Conservation (phyloP, 2,329 filamentous ascomycete genomes). For the Monosporascus sp. region DNA sequence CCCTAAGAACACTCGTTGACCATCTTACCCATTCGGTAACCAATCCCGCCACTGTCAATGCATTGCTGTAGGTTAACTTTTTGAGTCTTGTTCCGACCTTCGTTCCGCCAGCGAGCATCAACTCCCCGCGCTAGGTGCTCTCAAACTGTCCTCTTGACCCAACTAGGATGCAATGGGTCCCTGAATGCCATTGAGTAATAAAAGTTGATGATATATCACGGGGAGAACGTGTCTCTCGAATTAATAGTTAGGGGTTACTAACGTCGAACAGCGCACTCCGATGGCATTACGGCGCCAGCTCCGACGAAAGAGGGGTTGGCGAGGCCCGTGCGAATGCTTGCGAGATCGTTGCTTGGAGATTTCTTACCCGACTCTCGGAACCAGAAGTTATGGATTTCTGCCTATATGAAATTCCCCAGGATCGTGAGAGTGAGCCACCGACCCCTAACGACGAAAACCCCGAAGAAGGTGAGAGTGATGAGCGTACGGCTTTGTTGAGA, state of each 20-base stretch:
- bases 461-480: conserved; percentile 40
- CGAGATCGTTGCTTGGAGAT: conserved; percentile 77
- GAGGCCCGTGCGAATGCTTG: conserved; percentile 68
- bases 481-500: conserved; percentile 42
- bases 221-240: neutral
- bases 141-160: too few species aligned
- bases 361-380: conserved; percentile 65
- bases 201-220: too few species aligned
- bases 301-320: conserved; percentile 60
- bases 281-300: conserved; percentile 64
- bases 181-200: too few species aligned
- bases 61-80: conserved; percentile 56
- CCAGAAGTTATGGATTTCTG: conserved; percentile 70
- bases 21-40: conserved; percentile 59
- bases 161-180: too few species aligned
- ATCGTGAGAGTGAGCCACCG: conserved; percentile 17
- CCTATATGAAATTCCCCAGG: conserved; percentile 63
- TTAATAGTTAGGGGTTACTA: neutral
- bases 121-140: neutral
- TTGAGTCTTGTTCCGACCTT: neutral
- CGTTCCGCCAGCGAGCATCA: neutral
- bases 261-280: conserved; percentile 56
- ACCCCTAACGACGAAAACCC: conserved; percentile 15
- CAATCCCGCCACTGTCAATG: conserved; percentile 67
- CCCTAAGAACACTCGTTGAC: conserved; percentile 53